These are phyloP conservation scores for Orbilia ellipsospora DNA, from an alignment of 2,329 filamentous ascomycete species.

Conservation along the genomic window DNA sequence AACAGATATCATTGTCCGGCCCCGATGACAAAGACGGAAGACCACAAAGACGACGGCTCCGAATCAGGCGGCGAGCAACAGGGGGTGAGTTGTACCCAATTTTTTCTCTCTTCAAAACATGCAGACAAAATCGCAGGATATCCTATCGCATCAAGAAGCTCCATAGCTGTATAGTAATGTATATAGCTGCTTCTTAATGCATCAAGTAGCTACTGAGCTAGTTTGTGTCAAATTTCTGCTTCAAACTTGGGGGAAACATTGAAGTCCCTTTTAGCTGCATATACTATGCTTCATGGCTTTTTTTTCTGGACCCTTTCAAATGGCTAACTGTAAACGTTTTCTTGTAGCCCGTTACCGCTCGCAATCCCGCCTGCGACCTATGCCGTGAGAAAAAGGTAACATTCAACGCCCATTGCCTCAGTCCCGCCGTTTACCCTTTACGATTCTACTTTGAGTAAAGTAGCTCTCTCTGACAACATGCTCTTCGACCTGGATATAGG, in stretches of 20 bases:
- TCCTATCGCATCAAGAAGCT: background rate
- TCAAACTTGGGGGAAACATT: conserved; percentile 3
- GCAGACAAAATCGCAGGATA: background rate
- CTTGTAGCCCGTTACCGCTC: conserved; percentile 52
- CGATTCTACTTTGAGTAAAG: no score
- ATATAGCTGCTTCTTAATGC: no score
- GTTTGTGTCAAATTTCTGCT: background rate
- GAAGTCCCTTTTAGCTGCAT: conserved; percentile 31
- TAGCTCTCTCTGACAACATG: no score
- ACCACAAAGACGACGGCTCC: conserved; percentile 53
- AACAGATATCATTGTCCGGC: conserved; percentile 1
- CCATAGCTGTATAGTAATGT: background rate
- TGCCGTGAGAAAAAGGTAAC: conserved; percentile 60
- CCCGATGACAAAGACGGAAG: conserved; percentile 52
- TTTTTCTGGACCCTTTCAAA: conserved; percentile 4
- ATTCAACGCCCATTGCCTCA: conserved; percentile 22
- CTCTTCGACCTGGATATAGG: conserved; percentile 38
- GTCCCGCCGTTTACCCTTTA: conserved; percentile 3
- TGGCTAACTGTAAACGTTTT: conserved; percentile 24
- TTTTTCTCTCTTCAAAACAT: conserved; percentile 10
- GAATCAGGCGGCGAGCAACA: conserved; percentile 53
- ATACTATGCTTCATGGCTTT: background rate
- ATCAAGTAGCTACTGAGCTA: no score
- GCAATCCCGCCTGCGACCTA: conserved; percentile 59
- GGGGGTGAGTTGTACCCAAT: conserved; percentile 44